These are phyloP conservation scores for Backusella circina DNA, from an alignment of 192 early-diverging fungal species.

Conservation along the genomic window DNA sequence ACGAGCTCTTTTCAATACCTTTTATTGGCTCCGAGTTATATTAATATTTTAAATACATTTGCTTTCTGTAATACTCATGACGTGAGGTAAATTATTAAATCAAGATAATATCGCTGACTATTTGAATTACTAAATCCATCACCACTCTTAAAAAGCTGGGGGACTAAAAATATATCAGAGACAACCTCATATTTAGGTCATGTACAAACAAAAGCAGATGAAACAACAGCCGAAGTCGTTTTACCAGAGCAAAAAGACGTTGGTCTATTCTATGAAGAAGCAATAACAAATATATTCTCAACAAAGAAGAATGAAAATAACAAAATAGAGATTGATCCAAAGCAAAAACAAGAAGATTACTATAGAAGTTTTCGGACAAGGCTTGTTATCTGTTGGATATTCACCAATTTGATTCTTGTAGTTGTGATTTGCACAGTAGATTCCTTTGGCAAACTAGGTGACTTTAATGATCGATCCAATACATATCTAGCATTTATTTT, in stretches of 20 bases:
- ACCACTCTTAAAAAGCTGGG: slow-evolving; percentile 53
- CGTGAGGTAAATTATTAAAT: slow-evolving; percentile 16
- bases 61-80: slow-evolving; percentile 55
- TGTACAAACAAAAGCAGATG: slow-evolving; percentile 67
- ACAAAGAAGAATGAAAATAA: slow-evolving; percentile 29
- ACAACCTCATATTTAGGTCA: slow-evolving; percentile 67
- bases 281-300: slow-evolving; percentile 49
- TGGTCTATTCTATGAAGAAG: slow-evolving; percentile 76
- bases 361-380: slow-evolving; percentile 79
- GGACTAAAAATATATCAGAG: slow-evolving; percentile 85
- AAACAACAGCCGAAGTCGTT: slow-evolving; percentile 66
- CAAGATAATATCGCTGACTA: too few relatives aligned
- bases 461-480: slow-evolving; percentile 35
- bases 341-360: slow-evolving; percentile 67
- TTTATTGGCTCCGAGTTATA: slow-evolving; percentile 70
- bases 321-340: slow-evolving; percentile 53
- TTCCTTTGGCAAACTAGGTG: slow-evolving; percentile 26
- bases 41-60: slow-evolving; percentile 71
- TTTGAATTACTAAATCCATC: too few relatives aligned
- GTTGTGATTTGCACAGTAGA: slow-evolving; percentile 54
- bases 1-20: slow-evolving; percentile 68
- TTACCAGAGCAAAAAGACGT: slow-evolving; percentile 77
- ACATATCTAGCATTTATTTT: slow-evolving; percentile 66
- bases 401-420: slow-evolving; percentile 69
- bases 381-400: slow-evolving; percentile 72